phyloP scores from a whole-genome alignment of 2,329 filamentous ascomycete genomes.

The Penicillium sp. region DNA sequence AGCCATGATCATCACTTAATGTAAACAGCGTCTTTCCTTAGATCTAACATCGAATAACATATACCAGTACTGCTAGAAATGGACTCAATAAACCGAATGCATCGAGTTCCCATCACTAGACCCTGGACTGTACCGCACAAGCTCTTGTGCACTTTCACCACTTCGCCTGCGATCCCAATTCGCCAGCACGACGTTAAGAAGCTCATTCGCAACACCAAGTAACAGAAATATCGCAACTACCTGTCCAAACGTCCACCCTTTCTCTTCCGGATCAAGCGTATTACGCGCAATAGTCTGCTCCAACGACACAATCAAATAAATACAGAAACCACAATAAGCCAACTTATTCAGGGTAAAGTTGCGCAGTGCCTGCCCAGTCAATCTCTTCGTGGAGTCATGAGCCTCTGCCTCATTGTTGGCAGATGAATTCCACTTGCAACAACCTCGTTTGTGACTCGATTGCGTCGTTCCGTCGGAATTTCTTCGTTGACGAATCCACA shows the following conservation, averaged over 20 bases:
- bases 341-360: constrained; percentile 10
- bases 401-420: not conserved
- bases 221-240: constrained; percentile 17
- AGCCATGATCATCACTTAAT: no score
- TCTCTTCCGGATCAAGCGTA: constrained; percentile 10
- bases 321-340: constrained; percentile 13
- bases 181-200: constrained; percentile 15
- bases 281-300: constrained; percentile 18
- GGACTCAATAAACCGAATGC: constrained; percentile 2
- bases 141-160: constrained; percentile 4
- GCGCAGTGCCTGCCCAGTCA: constrained; percentile 8
- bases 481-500: constrained; percentile 2
- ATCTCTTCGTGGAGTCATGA: not conserved
- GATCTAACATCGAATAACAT: no score
- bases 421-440: constrained; percentile 9
- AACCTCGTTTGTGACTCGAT: not conserved
- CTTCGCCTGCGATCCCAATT: constrained; percentile 12
- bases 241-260: constrained; percentile 16
- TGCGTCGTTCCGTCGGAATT: not conserved
- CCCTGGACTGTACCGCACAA: constrained; percentile 2
- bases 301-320: constrained; percentile 17
- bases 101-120: constrained; percentile 2
- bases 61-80: no score
- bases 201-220: constrained; percentile 15
- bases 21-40: no score